Conservation (phyloP, 2,329 filamentous ascomycete genomes). For the Sporothrix protearum region DNA sequence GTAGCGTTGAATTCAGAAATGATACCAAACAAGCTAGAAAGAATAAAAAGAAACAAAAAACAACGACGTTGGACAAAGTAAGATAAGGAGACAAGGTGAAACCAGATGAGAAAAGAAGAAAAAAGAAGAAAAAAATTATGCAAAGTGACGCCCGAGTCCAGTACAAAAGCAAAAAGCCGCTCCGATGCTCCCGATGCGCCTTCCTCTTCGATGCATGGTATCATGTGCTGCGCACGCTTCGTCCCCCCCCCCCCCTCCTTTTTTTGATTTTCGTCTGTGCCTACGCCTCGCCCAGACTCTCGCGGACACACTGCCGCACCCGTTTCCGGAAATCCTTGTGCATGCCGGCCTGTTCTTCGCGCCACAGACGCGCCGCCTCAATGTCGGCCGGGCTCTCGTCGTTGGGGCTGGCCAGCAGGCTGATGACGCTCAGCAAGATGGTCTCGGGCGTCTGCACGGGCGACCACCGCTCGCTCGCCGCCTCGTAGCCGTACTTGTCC, state of each 20-base stretch:
- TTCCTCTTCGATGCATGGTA: slow-evolving; percentile 5
- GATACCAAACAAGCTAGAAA: slow-evolving; percentile 2
- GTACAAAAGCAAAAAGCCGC: neutral
- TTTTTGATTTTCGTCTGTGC: neutral
- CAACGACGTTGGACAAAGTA: too few species aligned
- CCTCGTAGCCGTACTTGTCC: slow-evolving; percentile 91
- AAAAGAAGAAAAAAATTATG: neutral
- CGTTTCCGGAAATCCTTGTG: slow-evolving; percentile 71
- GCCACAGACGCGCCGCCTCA: slow-evolving; percentile 83
- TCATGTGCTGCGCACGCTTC: neutral
- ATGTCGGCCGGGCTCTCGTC: slow-evolving; percentile 94
- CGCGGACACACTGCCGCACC: slow-evolving; percentile 74
- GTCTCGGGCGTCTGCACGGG: slow-evolving; percentile 95
- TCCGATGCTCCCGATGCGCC: slow-evolving; percentile 19
- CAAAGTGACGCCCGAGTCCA: neutral
- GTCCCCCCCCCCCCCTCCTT: too few species aligned
- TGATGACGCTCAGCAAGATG: slow-evolving; percentile 87
- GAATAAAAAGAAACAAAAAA: neutral
- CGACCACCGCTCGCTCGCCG: slow-evolving; percentile 84
- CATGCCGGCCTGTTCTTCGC: slow-evolving; percentile 65
- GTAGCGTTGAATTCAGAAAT: neutral
- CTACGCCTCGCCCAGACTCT: slow-evolving; percentile 72
- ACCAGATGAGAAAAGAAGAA: neutral
- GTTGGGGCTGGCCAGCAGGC: slow-evolving; percentile 87
- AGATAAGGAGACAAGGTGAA: too few species aligned